phyloP scores from a whole-genome alignment of 495 filamentous ascomycete species.

The Hypomontagnella submonticulosa region DNA sequence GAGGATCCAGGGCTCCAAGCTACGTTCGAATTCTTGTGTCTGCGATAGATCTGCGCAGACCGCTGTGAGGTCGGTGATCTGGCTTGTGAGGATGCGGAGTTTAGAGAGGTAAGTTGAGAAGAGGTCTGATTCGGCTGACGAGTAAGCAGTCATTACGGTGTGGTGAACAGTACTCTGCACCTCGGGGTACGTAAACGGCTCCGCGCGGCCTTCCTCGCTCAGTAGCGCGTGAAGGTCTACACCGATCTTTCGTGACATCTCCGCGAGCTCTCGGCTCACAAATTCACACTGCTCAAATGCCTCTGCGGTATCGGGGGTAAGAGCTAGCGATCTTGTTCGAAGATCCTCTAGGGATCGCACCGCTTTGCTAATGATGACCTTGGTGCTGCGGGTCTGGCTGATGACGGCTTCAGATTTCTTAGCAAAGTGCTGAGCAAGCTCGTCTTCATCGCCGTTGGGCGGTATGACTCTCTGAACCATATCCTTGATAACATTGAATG shows the following conservation, averaged over 20 bases:
- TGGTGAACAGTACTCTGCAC: slow-evolving; percentile 70
- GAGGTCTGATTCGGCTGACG: slow-evolving; percentile 65
- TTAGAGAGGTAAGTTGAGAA: slow-evolving; percentile 75
- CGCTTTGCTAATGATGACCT: slow-evolving; percentile 85
- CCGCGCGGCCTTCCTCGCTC: slow-evolving; percentile 76
- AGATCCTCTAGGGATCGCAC: slow-evolving; percentile 81
- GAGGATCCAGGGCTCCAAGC: slow-evolving; percentile 80
- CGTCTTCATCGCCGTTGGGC: slow-evolving; percentile 63
- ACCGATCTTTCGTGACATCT: slow-evolving; percentile 73
- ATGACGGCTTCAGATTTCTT: slow-evolving; percentile 77
- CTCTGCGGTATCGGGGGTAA: slow-evolving; percentile 66
- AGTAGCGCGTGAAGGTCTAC: slow-evolving; percentile 71
- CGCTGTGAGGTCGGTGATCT: slow-evolving; percentile 76
- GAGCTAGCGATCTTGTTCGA: slow-evolving; percentile 77
- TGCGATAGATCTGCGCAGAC: slow-evolving; percentile 79
- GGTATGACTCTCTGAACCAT: slow-evolving; percentile 74
- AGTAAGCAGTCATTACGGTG: slow-evolving; percentile 62
- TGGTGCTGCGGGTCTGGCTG: slow-evolving; percentile 79
- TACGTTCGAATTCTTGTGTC: slow-evolving; percentile 85
- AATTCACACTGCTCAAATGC: slow-evolving; percentile 68
- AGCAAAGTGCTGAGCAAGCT: slow-evolving; percentile 73
- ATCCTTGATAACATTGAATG: slow-evolving; percentile 68
- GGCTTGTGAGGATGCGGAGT: slow-evolving; percentile 70
- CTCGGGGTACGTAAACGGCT: slow-evolving; percentile 72
- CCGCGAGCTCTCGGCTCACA: slow-evolving; percentile 72